phyloP scores from a whole-genome alignment of 2,329 filamentous ascomycete species.

The Clathrospora elynae region DNA sequence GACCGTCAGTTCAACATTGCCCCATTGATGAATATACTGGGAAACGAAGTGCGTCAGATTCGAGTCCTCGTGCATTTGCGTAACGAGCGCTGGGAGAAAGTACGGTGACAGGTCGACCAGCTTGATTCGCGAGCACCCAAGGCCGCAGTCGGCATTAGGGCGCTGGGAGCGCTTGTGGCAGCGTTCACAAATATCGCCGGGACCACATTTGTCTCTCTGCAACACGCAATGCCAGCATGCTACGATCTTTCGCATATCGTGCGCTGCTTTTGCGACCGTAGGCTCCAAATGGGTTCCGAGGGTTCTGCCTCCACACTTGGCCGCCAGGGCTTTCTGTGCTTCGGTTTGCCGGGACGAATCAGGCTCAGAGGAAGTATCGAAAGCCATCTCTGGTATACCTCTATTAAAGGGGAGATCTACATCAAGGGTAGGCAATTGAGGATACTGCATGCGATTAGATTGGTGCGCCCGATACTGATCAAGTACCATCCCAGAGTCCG shows the following conservation, averaged over 20 bases:
- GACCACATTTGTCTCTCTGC: conserved; percentile 54
- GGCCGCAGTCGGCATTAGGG: conserved; percentile 48
- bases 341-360: conserved; percentile 25
- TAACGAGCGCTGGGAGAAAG: conserved; percentile 52
- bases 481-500: conserved; percentile 30
- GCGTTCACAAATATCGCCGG: conserved; percentile 48
- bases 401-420: conserved; percentile 11
- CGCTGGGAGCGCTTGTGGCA: conserved; percentile 48
- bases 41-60: conserved; percentile 49
- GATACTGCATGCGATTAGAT: conserved; percentile 9
- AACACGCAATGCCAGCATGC: conserved; percentile 57
- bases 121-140: conserved; percentile 54
- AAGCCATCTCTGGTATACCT: conserved; percentile 24
- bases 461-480: conserved; percentile 24
- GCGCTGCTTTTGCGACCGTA: conserved; percentile 49
- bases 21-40: conserved; percentile 47
- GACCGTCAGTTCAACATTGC: conserved; percentile 47
- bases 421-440: conserved; percentile 9
- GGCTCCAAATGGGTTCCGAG: conserved; percentile 47
- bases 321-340: conserved; percentile 28
- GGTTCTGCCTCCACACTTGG: conserved; percentile 46
- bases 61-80: conserved; percentile 52
- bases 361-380: conserved; percentile 35
- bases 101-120: conserved; percentile 51
- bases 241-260: conserved; percentile 53